Percentiles rank a stretch among this genome's conserved stretches.
phyloP scores from a whole-genome alignment of 2,329 filamentous ascomycete species.

The Akanthomyces lecanii region DNA sequence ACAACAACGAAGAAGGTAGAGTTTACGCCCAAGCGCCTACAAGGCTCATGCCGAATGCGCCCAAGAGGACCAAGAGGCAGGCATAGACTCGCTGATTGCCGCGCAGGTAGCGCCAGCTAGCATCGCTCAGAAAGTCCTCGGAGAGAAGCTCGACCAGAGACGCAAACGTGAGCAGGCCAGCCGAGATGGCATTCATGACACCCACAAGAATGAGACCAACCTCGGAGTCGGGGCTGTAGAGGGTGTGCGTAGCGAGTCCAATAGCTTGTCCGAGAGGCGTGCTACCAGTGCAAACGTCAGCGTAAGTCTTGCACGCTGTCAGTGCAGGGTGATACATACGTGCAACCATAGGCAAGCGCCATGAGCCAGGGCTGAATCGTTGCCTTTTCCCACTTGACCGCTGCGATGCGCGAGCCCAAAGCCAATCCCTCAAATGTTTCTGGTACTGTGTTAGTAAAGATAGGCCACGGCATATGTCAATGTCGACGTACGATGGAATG shows the following conservation, averaged over 20 bases:
- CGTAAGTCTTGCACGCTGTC: not conserved
- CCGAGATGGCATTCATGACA: slow-evolving; percentile 69
- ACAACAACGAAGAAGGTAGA: not conserved
- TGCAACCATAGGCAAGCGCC: slow-evolving; percentile 54
- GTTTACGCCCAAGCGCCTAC: slow-evolving; percentile 58
- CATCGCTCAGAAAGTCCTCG: slow-evolving; percentile 65
- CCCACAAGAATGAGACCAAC: slow-evolving; percentile 66
- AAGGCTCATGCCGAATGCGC: slow-evolving; percentile 59
- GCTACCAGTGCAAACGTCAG: slow-evolving; percentile 22
- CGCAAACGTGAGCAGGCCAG: slow-evolving; percentile 67
- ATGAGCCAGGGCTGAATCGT: slow-evolving; percentile 52
- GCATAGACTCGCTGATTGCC: slow-evolving; percentile 51
- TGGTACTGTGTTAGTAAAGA: slow-evolving; percentile 20
- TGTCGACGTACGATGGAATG: slow-evolving; percentile 57
- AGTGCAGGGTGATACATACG: slow-evolving; percentile 31
- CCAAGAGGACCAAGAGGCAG: slow-evolving; percentile 53
- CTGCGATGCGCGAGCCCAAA: slow-evolving; percentile 60
- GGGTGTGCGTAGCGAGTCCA: slow-evolving; percentile 62
- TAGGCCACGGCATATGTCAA: no score
- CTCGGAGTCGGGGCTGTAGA: slow-evolving; percentile 65
- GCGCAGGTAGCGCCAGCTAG: slow-evolving; percentile 54
- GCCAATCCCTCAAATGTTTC: slow-evolving; percentile 55
- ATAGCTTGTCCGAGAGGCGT: slow-evolving; percentile 71
- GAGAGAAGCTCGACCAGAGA: slow-evolving; percentile 68
- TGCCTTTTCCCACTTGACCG: slow-evolving; percentile 40